Percentiles rank a stretch among this genome's conserved stretches.
phyloP scores from a whole-genome alignment of 352 stramenopile genomes.

The Phytophthora meadii region DNA sequence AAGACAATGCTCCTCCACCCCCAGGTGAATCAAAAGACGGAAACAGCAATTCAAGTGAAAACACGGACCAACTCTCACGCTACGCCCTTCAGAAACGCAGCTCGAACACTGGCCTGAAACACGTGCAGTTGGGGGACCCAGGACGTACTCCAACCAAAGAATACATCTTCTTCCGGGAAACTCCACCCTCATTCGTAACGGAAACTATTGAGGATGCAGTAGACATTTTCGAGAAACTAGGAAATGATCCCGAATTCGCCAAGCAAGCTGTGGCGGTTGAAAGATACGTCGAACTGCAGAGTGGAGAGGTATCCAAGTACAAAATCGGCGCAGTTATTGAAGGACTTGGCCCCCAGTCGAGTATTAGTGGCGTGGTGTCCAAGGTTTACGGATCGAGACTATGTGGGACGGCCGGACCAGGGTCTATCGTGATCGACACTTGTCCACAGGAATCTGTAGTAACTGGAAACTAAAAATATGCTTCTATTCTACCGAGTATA shows the following conservation, averaged over 20 bases:
- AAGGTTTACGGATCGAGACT: constrained; percentile 78
- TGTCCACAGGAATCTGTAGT: constrained; percentile 28
- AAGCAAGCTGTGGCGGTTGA: constrained; percentile 39
- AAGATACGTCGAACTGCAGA: constrained; percentile 80
- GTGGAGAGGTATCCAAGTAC: constrained; percentile 86
- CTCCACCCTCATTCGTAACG: constrained; percentile 78
- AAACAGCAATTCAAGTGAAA: not conserved
- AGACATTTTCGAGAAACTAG: constrained; percentile 59
- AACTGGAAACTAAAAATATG: constrained; percentile 2
- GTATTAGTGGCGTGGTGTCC: constrained; percentile 66
- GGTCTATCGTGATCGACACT: constrained; percentile 80
- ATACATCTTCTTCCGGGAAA: constrained; percentile 88
- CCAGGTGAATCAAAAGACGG: not conserved
- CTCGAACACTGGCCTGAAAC: constrained; percentile 53
- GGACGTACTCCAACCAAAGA: constrained; percentile 78
- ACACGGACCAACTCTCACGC: constrained; percentile 43
- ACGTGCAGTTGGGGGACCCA: constrained; percentile 61
- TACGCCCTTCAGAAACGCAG: constrained; percentile 65
- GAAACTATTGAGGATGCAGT: constrained; percentile 73
- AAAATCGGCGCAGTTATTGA: constrained; percentile 60
- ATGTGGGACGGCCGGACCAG: constrained; percentile 69
- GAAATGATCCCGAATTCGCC: constrained; percentile 54
- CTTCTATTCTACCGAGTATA: not conserved
- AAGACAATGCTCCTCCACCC: not conserved
- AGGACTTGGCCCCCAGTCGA: constrained; percentile 53